These are phyloP conservation scores for Arthroderma sp. DNA, from an alignment of 2,329 filamentous ascomycete genomes.

Conservation along the genomic window DNA sequence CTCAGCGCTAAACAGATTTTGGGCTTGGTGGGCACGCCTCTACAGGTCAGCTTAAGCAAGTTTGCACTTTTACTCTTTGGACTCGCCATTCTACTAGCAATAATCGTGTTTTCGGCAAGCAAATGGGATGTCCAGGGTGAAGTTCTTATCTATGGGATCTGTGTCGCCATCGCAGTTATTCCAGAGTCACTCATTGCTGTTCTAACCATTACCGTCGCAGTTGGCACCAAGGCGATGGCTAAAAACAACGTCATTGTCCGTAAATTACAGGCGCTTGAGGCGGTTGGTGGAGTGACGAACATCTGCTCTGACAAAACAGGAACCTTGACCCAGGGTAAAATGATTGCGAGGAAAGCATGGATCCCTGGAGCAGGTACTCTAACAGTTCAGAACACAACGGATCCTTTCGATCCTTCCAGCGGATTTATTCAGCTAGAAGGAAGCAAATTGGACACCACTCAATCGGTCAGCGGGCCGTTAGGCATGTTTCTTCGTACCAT, in stretches of 20 bases:
- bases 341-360: constrained; percentile 42
- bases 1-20: constrained; percentile 25
- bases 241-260: constrained; percentile 39
- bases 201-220: constrained; percentile 50
- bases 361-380: constrained; percentile 39
- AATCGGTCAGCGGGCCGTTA: constrained; percentile 18
- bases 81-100: constrained; percentile 48
- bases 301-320: constrained; percentile 38
- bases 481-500: constrained; percentile 42
- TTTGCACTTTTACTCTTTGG: constrained; percentile 50
- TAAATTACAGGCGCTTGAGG: constrained; percentile 39
- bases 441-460: constrained; percentile 3
- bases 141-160: constrained; percentile 47
- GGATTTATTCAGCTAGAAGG: constrained; percentile 18
- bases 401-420: constrained; percentile 40
- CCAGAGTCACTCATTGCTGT: constrained; percentile 47
- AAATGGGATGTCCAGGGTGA: constrained; percentile 36
- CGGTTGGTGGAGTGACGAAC: constrained; percentile 44
- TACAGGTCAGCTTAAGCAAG: constrained; percentile 52
- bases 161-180: constrained; percentile 41
- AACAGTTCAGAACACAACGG: constrained; percentile 36
- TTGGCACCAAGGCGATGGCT: constrained; percentile 41
- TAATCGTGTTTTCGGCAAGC: constrained; percentile 53
- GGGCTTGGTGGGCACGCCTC: constrained; percentile 46
- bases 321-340: constrained; percentile 44